Conservation (phyloP, 805 yeast species). For the Jamesozyma piceae region DNA sequence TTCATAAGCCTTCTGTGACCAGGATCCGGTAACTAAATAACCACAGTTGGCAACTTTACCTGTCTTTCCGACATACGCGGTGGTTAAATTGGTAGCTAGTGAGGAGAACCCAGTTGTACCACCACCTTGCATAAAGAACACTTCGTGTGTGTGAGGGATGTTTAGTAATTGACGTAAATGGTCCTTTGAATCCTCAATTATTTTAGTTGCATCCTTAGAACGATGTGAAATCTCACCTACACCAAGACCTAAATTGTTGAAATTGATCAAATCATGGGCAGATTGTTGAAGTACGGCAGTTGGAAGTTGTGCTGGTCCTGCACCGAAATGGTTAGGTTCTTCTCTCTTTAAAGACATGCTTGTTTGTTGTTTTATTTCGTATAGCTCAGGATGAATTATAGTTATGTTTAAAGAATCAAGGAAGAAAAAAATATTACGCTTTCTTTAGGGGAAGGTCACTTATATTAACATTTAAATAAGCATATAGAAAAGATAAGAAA, state of each 20-base stretch:
- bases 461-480: too few species aligned
- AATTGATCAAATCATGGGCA: conserved; percentile 71
- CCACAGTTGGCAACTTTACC: conserved; percentile 75
- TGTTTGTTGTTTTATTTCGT: conserved; percentile 1
- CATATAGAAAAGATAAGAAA: too few species aligned
- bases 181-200: conserved; percentile 68
- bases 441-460: too few species aligned
- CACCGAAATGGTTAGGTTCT: conserved; percentile 82
- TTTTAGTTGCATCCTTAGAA: conserved; percentile 66
- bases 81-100: conserved; percentile 70
- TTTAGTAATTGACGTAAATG: conserved; percentile 54
- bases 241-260: conserved; percentile 65
- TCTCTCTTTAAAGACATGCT: conserved; percentile 40
- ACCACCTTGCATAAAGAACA: conserved; percentile 94
- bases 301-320: conserved; percentile 97
- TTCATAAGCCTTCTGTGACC: conserved; percentile 84
- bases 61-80: conserved; percentile 59
- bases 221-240: conserved; percentile 96
- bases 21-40: conserved; percentile 83
- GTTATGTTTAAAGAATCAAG: too few species aligned
- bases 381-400: too few species aligned
- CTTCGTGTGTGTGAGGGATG: conserved; percentile 89
- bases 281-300: conserved; percentile 78
- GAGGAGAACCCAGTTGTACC: conserved; percentile 95
- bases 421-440: background rate